Conservation (phyloP, 129 eudicot genomes). For the Glebionis coronaria region DNA sequence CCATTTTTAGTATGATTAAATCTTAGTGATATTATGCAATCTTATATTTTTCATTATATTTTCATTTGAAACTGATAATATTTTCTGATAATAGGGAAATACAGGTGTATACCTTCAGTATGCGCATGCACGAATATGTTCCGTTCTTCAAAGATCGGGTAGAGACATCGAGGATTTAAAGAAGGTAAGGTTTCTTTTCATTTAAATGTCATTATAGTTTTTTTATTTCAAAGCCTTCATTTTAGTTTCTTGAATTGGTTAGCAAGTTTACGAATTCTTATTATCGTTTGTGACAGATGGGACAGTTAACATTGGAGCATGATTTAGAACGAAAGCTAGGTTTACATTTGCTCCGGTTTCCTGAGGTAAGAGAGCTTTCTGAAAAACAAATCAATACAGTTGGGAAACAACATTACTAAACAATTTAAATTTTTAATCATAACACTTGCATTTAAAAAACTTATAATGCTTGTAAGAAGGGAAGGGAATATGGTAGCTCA, state of each 20-base stretch:
- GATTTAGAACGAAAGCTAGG: slow-evolving; percentile 75
- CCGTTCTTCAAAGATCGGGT: slow-evolving; percentile 93
- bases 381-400: too few species aligned
- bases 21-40: background rate
- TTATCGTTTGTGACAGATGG: slow-evolving; percentile 43
- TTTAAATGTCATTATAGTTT: background rate
- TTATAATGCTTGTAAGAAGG: too few species aligned
- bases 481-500: too few species aligned
- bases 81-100: slow-evolving; percentile 63
- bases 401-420: too few species aligned
- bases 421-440: too few species aligned
- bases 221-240: background rate
- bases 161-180: slow-evolving; percentile 64
- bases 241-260: background rate
- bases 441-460: too few species aligned
- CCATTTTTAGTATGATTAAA: slow-evolving; percentile 4
- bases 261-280: background rate
- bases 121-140: slow-evolving; percentile 94
- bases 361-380: too few species aligned
- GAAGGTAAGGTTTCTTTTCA: slow-evolving; percentile 33
- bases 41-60: background rate
- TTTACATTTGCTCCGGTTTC: slow-evolving; percentile 1
- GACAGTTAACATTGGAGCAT: slow-evolving; percentile 48
- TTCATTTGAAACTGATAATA: background rate
- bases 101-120: slow-evolving; percentile 82